Percentiles rank a stretch among this genome's conserved stretches.
Conservation (phyloP, 176 grass and related monocot species). For the Carex kokanica region DNA sequence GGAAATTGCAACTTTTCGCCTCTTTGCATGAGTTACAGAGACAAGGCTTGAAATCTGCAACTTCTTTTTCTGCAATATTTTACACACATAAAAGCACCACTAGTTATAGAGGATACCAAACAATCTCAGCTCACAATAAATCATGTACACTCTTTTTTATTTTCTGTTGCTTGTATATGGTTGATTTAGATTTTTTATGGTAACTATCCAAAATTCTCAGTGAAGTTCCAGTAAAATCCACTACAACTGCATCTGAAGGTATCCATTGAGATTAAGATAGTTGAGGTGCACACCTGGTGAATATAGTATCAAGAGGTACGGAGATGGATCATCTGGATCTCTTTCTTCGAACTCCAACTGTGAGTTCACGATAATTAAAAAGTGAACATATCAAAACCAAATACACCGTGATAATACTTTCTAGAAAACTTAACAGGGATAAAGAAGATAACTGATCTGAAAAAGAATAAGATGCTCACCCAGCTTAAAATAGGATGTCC, state of each 20-base stretch:
- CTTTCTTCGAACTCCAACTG: slow-evolving; percentile 74
- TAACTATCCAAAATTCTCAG: neutral
- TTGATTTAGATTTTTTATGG: neutral
- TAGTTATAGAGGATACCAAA: neutral
- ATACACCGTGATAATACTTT: neutral
- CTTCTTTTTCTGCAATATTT: slow-evolving; percentile 15
- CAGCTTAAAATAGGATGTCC: slow-evolving; percentile 52
- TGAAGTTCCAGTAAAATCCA: neutral
- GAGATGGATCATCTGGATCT: slow-evolving; percentile 73
- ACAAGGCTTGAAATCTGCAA: neutral
- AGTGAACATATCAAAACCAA: neutral
- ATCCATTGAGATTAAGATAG: neutral
- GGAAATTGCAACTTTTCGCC: slow-evolving; percentile 41
- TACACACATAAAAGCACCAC: neutral
- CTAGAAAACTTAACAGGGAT: neutral
- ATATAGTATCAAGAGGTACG: slow-evolving; percentile 75
- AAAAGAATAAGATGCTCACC: slow-evolving; percentile 48
- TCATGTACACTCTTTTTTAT: neutral
- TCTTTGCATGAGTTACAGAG: slow-evolving; percentile 41
- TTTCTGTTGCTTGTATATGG: neutral
- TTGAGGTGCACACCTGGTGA: slow-evolving; percentile 45
- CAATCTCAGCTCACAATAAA: neutral
- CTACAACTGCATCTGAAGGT: neutral
- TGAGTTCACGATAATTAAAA: slow-evolving; percentile 20
- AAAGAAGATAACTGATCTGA: neutral